Evolutionary conservation across 495 filamentous ascomycete genomes (phyloP).

Genomic region (Patellaria atrata): DNA sequence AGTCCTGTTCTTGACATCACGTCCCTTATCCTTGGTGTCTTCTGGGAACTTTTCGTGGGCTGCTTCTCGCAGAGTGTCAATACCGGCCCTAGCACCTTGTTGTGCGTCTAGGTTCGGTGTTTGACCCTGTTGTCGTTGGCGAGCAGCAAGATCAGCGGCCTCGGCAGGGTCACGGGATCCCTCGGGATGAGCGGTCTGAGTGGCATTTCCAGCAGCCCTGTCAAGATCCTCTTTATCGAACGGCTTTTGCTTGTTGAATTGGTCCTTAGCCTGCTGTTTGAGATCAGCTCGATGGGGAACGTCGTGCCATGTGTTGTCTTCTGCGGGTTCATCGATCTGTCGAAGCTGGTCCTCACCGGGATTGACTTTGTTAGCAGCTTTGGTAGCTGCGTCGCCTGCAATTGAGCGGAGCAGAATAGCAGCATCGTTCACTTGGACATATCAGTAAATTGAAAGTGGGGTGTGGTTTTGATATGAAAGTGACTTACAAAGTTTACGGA

Average conservation of each 20-base stretch:
- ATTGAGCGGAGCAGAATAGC: conserved; percentile 72
- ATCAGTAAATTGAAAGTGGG: conserved; percentile 23
- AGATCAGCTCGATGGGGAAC: conserved; percentile 60
- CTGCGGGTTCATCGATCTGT: conserved; percentile 69
- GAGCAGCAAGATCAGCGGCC: conserved; percentile 29
- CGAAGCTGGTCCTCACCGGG: conserved; percentile 62
- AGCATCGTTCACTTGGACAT: conserved; percentile 69
- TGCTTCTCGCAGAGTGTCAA: conserved; percentile 35
- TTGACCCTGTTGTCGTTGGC: conserved; percentile 33
- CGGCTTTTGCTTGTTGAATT: conserved; percentile 48
- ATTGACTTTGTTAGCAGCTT: conserved; percentile 63
- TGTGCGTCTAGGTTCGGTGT: conserved; percentile 40
- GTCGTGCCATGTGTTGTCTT: conserved; percentile 90
- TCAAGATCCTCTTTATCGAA: conserved; percentile 37
- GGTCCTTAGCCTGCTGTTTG: conserved; percentile 47
- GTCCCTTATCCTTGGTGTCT: conserved; percentile 45
- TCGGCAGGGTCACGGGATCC: conserved; percentile 38
- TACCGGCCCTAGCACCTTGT: conserved; percentile 35
- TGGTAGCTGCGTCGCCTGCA: conserved; percentile 73
- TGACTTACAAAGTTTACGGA: conserved; percentile 75
- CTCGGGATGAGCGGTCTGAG: conserved; percentile 35
- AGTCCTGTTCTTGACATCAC: conserved; percentile 41
- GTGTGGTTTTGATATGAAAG: neutral
- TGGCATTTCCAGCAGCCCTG: conserved; percentile 41
- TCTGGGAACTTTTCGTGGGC: conserved; percentile 41